A percentile compares a stretch with the other conserved stretches of the same genome.
Evolutionary conservation across 371 early-diverging fungal species (phyloP).

Genomic region (Mortierella sp.): DNA sequence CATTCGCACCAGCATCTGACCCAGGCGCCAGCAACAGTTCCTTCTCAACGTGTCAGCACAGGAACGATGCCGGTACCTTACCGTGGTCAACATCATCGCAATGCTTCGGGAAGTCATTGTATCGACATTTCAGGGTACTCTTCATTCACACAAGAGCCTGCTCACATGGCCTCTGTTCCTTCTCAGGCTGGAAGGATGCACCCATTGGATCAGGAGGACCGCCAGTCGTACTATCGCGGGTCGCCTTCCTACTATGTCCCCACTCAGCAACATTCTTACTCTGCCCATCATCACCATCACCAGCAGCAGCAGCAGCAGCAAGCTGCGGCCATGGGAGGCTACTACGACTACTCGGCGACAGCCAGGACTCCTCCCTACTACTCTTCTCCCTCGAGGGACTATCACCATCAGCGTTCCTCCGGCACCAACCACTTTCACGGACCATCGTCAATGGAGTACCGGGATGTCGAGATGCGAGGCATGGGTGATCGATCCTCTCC

Average conservation of each 20-base stretch:
- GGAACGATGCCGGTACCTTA: slow-evolving; percentile 28
- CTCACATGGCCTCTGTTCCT: slow-evolving; percentile 17
- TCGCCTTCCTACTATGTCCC: background rate
- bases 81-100: slow-evolving; percentile 44
- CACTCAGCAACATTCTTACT: background rate
- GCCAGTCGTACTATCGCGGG: background rate
- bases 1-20: slow-evolving; percentile 10
- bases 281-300: no score
- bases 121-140: slow-evolving; percentile 32
- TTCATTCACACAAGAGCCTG: slow-evolving; percentile 17
- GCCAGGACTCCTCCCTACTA: background rate
- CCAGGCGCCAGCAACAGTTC: background rate
- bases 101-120: slow-evolving; percentile 40
- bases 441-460: background rate
- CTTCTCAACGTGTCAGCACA: slow-evolving; percentile 32
- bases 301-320: background rate
- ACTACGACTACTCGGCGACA: background rate
- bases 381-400: background rate
- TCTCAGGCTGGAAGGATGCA: slow-evolving; percentile 15
- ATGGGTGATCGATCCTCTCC: slow-evolving; percentile 5
- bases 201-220: background rate
- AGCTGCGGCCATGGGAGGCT: background rate
- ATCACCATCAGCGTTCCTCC: background rate
- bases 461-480: slow-evolving; percentile 26
- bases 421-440: background rate